These are phyloP conservation scores for Penicillium ochrochloron DNA, from an alignment of 495 filamentous ascomycete genomes.

Conservation along the genomic window DNA sequence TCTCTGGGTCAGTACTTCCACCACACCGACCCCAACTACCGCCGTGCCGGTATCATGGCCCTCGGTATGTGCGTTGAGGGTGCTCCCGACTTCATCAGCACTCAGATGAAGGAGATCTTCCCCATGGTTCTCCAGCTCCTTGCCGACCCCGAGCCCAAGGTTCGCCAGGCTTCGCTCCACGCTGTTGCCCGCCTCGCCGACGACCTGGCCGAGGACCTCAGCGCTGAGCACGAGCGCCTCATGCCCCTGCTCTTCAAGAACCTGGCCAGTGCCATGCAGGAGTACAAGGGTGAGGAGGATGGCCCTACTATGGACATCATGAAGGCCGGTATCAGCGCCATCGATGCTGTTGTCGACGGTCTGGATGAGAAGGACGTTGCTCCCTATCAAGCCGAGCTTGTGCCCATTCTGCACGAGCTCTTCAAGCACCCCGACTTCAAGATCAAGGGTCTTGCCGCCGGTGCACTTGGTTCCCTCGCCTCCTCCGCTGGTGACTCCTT, in stretches of 20 bases:
- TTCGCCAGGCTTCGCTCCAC: slow-evolving; percentile 84
- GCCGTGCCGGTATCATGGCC: slow-evolving; percentile 88
- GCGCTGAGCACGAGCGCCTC: slow-evolving; percentile 77
- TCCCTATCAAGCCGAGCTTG: slow-evolving; percentile 78
- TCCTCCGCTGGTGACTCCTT: slow-evolving; percentile 81
- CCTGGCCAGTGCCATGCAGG: slow-evolving; percentile 75
- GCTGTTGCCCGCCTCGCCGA: slow-evolving; percentile 88
- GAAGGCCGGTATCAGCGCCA: slow-evolving; percentile 84
- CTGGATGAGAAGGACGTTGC: slow-evolving; percentile 82
- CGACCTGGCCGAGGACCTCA: slow-evolving; percentile 87
- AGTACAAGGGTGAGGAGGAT: slow-evolving; percentile 64
- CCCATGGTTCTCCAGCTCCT: slow-evolving; percentile 85
- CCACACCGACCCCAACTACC: slow-evolving; percentile 70
- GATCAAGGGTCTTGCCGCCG: slow-evolving; percentile 85
- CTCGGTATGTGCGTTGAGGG: slow-evolving; percentile 95
- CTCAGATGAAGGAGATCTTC: slow-evolving; percentile 83
- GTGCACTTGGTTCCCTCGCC: slow-evolving; percentile 88
- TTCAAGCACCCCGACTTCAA: slow-evolving; percentile 83
- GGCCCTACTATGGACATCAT: slow-evolving; percentile 76
- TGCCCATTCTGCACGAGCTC: slow-evolving; percentile 80
- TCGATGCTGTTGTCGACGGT: slow-evolving; percentile 89
- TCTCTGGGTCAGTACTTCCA: slow-evolving; percentile 80
- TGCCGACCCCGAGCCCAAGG: slow-evolving; percentile 77
- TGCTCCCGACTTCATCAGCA: slow-evolving; percentile 92
- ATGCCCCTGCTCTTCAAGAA: slow-evolving; percentile 86